Evolutionary conservation across 2,329 filamentous ascomycete species (phyloP).

Genomic region (Seiridium unicorne): DNA sequence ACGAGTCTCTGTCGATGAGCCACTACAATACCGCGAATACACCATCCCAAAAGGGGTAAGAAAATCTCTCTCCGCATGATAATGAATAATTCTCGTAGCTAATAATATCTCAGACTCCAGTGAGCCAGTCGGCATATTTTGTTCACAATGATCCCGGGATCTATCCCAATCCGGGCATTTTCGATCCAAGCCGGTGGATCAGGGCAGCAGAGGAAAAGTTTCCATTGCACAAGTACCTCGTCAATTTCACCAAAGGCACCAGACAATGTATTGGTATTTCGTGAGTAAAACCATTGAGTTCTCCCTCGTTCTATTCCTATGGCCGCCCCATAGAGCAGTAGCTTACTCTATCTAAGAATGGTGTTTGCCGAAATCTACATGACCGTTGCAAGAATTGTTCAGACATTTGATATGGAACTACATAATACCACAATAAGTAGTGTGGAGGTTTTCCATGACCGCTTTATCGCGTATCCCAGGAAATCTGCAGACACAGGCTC

Average conservation of each 20-base stretch:
- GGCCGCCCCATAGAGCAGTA: no score
- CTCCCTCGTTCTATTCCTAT: no score
- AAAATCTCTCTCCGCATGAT: neutral
- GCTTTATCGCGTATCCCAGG: neutral
- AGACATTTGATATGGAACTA: neutral
- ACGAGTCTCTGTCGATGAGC: neutral
- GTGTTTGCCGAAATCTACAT: neutral
- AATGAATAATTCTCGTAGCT: neutral
- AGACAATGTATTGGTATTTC: neutral
- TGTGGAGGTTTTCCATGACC: neutral
- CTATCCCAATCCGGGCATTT: neutral
- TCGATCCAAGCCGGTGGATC: neutral
- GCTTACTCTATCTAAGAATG: neutral
- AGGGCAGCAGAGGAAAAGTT: neutral
- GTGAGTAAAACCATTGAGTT: neutral
- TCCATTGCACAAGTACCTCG: neutral
- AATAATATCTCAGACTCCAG: neutral
- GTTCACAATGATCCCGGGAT: neutral
- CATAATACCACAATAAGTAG: neutral
- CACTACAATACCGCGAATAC: neutral
- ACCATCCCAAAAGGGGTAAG: neutral
- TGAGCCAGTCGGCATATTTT: neutral
- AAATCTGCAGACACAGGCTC: neutral
- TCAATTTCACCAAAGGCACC: neutral
- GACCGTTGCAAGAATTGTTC: neutral